Percentiles rank a stretch among this genome's conserved stretches.
Evolutionary conservation across 257 asterid species (phyloP).

Genomic region (Penstemon davidsonii): DNA sequence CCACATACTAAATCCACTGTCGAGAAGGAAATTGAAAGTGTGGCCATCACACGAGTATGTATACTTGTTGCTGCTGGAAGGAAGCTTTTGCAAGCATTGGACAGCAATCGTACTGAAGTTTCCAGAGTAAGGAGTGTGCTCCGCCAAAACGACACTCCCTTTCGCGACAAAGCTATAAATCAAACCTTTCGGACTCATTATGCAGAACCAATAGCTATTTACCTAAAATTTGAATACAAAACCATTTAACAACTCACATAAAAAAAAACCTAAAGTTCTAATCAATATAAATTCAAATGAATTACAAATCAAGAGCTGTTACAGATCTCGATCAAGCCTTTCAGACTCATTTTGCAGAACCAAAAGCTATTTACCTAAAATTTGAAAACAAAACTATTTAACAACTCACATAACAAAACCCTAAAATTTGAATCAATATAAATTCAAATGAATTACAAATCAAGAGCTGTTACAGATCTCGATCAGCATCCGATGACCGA

Average conservation of each 20-base stretch:
- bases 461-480: neutral
- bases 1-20: constrained; percentile 73
- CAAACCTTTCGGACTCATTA: constrained; percentile 87
- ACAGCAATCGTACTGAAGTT: constrained; percentile 97
- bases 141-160: constrained; percentile 93
- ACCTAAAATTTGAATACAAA: constrained; percentile 11
- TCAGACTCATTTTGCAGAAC: constrained; percentile 43
- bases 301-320: constrained; percentile 10
- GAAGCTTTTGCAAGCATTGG: constrained; percentile 95
- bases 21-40: constrained; percentile 90
- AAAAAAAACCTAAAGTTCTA: neutral
- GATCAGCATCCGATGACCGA: neutral
- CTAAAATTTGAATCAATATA: constrained; percentile 10
- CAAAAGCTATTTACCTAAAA: constrained; percentile 15
- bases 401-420: neutral
- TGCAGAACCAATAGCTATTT: constrained; percentile 3
- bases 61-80: constrained; percentile 93
- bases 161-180: constrained; percentile 98
- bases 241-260: constrained; percentile 13
- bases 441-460: constrained; percentile 14
- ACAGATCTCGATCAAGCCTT: neutral
- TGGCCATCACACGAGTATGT: constrained; percentile 98
- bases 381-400: constrained; percentile 4
- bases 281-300: constrained; percentile 13
- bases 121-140: constrained; percentile 96